These are phyloP conservation scores for Rheum nobile DNA, from an alignment of 148 eudicot species.

Conservation along the genomic window DNA sequence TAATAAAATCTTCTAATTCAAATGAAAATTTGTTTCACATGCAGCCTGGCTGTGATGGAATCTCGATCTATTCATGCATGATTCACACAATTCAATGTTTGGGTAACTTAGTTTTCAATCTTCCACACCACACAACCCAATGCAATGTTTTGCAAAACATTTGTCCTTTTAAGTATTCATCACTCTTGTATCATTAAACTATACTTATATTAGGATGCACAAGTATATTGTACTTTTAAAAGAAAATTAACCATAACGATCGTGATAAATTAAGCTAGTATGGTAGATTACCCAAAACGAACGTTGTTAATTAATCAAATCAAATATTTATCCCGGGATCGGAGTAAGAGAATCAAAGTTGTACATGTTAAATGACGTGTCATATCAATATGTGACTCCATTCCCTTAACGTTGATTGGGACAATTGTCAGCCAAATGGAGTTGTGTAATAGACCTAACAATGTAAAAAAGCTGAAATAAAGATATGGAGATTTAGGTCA, in stretches of 20 bases:
- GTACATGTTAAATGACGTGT: not conserved
- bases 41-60: constrained; percentile 3
- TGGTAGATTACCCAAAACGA: not conserved
- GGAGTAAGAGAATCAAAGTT: not conserved
- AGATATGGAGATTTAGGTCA: not conserved
- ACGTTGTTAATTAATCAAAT: not conserved
- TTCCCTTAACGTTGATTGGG: not conserved
- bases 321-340: not conserved
- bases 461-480: not conserved
- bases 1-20: not conserved
- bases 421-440: not conserved
- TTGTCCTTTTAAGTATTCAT: not conserved
- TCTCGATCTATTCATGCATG: not conserved
- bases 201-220: not conserved
- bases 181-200: not conserved
- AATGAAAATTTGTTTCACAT: not conserved
- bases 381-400: not conserved
- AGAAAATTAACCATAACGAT: not conserved
- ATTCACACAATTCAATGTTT: not conserved
- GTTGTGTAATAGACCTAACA: not conserved
- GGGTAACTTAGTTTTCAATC: constrained; percentile 3
- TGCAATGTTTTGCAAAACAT: not conserved
- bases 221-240: not conserved
- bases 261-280: too few species aligned
- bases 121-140: not conserved